Conservation (phyloP, 208 protist species). For the Entamoeba nuttalli region DNA sequence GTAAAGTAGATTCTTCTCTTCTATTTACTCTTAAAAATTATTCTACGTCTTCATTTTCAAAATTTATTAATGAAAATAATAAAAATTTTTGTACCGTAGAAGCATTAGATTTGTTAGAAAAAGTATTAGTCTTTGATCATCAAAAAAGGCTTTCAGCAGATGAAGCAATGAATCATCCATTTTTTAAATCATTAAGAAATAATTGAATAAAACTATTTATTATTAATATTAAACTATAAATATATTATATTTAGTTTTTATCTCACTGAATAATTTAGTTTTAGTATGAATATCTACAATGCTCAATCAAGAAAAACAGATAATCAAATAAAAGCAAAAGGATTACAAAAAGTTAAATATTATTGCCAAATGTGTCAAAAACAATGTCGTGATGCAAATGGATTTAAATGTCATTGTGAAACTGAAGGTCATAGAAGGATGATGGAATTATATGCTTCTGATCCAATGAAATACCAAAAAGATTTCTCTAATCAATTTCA, state of each 20-base stretch:
- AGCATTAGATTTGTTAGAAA: slow-evolving; percentile 90
- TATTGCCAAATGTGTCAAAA: slow-evolving; percentile 74
- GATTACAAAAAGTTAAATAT: slow-evolving; percentile 62
- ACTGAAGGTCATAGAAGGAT: slow-evolving; percentile 55
- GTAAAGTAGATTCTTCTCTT: neutral
- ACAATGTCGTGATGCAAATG: slow-evolving; percentile 41
- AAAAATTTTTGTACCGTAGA: slow-evolving; percentile 74
- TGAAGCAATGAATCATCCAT: slow-evolving; percentile 91
- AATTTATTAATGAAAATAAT: slow-evolving; percentile 64
- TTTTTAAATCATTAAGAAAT: slow-evolving; percentile 60
- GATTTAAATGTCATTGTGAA: slow-evolving; percentile 54
- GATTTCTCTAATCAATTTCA: slow-evolving; percentile 56
- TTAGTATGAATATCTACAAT: too few species aligned
- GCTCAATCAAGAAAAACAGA: too few species aligned
- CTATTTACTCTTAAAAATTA: neutral
- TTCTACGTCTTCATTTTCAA: neutral
- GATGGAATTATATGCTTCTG: slow-evolving; percentile 53
- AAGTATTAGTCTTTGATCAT: slow-evolving; percentile 86
- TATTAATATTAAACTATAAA: too few species aligned
- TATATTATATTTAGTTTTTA: too few species aligned
- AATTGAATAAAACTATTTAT: too few species aligned
- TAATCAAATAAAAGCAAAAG: slow-evolving; percentile 34
- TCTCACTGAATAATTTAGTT: too few species aligned
- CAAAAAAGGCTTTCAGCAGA: slow-evolving; percentile 77
- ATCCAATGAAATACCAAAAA: slow-evolving; percentile 41